A percentile compares a stretch with the other conserved stretches of the same genome.
Evolutionary conservation across 768 basidiomycete genomes (phyloP).

Genomic region (Lentinula sp.): DNA sequence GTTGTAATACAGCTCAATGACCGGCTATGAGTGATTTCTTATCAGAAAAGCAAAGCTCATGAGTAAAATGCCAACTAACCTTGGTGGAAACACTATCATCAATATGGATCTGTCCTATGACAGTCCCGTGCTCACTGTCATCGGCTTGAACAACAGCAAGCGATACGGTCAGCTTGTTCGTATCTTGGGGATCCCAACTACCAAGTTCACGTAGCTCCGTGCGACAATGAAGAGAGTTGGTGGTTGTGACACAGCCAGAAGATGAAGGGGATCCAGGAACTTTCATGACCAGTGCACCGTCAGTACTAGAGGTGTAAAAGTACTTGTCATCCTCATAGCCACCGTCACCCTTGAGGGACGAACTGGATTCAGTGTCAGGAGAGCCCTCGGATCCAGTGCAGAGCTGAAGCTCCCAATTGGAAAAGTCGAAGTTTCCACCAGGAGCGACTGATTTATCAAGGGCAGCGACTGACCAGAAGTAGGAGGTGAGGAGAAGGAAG

Average conservation of each 20-base stretch:
- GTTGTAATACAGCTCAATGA: slow-evolving; percentile 6
- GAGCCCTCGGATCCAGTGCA: neutral
- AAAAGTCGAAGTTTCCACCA: slow-evolving; percentile 5
- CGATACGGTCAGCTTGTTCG: neutral
- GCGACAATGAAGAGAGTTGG: slow-evolving; percentile 2
- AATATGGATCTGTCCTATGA: slow-evolving; percentile 7
- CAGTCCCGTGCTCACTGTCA: slow-evolving; percentile 2
- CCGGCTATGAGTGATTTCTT: neutral
- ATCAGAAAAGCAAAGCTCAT: too few relatives aligned
- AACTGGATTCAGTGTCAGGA: neutral
- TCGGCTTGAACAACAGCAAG: neutral
- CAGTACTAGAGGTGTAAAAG: slow-evolving; percentile 2
- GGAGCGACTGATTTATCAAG: neutral
- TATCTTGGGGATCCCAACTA: neutral
- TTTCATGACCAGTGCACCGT: slow-evolving; percentile 5
- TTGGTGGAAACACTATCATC: slow-evolving; percentile 2
- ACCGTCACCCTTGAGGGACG: neutral
- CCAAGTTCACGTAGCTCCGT: slow-evolving; percentile 1
- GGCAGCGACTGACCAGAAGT: neutral
- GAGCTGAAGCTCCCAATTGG: slow-evolving; percentile 3
- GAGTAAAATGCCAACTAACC: neutral
- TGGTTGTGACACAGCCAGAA: slow-evolving; percentile 1
- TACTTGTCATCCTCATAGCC: neutral
- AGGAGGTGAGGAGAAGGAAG: neutral
- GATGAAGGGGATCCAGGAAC: slow-evolving; percentile 2